These are phyloP conservation scores for Lumnitzera littorea DNA, from an alignment of 345 rosid genomes.

Conservation along the genomic window DNA sequence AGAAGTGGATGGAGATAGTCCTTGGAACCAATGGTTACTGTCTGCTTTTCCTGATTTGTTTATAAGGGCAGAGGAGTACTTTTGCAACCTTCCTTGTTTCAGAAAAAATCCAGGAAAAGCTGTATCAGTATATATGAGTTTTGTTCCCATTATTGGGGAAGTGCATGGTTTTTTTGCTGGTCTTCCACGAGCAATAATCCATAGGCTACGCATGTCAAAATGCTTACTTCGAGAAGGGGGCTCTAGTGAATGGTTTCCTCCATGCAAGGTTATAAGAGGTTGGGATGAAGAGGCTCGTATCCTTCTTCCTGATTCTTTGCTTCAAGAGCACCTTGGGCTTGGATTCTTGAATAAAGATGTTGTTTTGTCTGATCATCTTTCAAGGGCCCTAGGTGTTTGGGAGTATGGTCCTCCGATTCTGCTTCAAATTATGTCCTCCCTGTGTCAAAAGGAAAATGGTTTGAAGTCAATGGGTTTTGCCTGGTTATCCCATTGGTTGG, in stretches of 20 bases:
- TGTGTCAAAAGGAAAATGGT: conserved; percentile 49
- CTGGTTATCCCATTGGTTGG: conserved; percentile 74
- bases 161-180: conserved; percentile 88
- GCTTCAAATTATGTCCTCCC: conserved; percentile 48
- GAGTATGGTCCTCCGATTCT: conserved; percentile 73
- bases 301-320: conserved; percentile 58
- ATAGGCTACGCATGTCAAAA: conserved; percentile 54
- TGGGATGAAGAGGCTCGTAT: conserved; percentile 64
- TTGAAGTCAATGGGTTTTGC: conserved; percentile 54
- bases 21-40: conserved; percentile 94
- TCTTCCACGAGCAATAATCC: conserved; percentile 70
- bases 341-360: conserved; percentile 75
- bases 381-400: conserved; percentile 73
- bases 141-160: conserved; percentile 87
- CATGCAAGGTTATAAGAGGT: conserved; percentile 89
- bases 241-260: conserved; percentile 64
- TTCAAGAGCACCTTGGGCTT: conserved; percentile 75
- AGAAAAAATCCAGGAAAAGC: conserved; percentile 72
- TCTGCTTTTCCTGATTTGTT: conserved; percentile 71
- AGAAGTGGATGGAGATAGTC: conserved; percentile 91
- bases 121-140: conserved; percentile 73
- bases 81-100: conserved; percentile 82
- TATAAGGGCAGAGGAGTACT: conserved; percentile 53
- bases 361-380: conserved; percentile 68
- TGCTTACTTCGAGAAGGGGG: conserved; percentile 87